These are phyloP conservation scores for Aspergillus unguis DNA, from an alignment of 2,329 filamentous ascomycete genomes.

Conservation along the genomic window DNA sequence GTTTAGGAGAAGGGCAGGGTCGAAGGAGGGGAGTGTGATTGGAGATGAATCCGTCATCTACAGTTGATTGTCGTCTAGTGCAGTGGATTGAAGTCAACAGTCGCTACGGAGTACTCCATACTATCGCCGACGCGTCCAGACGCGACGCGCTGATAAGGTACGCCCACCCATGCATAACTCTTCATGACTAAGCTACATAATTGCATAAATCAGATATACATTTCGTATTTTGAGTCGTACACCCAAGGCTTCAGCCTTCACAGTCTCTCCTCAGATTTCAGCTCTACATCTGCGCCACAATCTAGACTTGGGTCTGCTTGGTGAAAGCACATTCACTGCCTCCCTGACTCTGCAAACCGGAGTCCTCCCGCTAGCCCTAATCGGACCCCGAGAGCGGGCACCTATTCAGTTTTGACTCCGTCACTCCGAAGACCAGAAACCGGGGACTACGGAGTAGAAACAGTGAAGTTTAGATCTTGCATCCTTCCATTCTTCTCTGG, in stretches of 20 bases:
- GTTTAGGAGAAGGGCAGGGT: slow-evolving; percentile 49
- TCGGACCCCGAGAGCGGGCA: neutral
- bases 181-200: neutral
- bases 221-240: neutral
- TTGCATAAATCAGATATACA: neutral
- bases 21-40: slow-evolving; percentile 47
- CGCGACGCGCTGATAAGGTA: neutral
- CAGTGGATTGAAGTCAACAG: slow-evolving; percentile 5
- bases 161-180: neutral
- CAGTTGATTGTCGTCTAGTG: slow-evolving; percentile 5
- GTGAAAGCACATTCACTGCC: neutral
- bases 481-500: too few species aligned
- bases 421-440: neutral
- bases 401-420: neutral
- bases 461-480: too few species aligned
- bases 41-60: slow-evolving; percentile 37
- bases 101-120: neutral
- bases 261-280: too few species aligned
- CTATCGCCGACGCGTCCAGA: slow-evolving; percentile 5
- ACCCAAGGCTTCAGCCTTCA: too few species aligned
- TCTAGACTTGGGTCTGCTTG: too few species aligned
- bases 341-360: neutral
- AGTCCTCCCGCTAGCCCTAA: slow-evolving; percentile 2
- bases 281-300: too few species aligned
- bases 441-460: neutral